Percentiles rank a stretch among this genome's conserved stretches.
Conservation (phyloP, 345 rosid species). For the Eucalyptus regnans region DNA sequence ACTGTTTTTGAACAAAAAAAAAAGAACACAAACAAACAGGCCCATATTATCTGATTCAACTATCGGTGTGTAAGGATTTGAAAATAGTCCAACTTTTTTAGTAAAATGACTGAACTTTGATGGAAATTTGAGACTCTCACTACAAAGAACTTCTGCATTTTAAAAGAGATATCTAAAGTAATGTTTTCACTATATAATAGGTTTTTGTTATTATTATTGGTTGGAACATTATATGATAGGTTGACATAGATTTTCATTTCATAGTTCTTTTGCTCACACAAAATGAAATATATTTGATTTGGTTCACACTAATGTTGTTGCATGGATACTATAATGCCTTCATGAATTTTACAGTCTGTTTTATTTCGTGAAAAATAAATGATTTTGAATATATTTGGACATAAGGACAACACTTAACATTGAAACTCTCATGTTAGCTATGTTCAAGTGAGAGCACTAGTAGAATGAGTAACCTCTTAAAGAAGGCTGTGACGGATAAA, state of each 20-base stretch:
- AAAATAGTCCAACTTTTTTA: rapidly evolving
- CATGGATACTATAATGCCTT: not conserved
- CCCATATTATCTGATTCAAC: rapidly evolving
- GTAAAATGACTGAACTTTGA: rapidly evolving
- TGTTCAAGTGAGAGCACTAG: not conserved
- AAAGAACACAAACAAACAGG: too few relatives aligned
- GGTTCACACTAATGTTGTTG: not conserved
- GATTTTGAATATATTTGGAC: too few relatives aligned
- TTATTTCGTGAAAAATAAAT: too few relatives aligned
- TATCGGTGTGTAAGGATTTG: not conserved
- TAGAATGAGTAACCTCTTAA: not conserved
- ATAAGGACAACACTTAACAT: too few relatives aligned
- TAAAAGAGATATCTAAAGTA: rapidly evolving
- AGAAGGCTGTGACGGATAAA: rapidly evolving
- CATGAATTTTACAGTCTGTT: too few relatives aligned
- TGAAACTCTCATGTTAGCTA: too few relatives aligned
- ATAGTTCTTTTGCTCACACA: not conserved
- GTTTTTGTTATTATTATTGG: too few relatives aligned
- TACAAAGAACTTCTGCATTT: not conserved
- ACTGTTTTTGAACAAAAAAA: too few relatives aligned
- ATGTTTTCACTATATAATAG: too few relatives aligned
- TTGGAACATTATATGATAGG: too few relatives aligned
- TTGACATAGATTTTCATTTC: not conserved
- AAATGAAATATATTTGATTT: not conserved
- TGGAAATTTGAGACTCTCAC: not conserved